Evolutionary conservation across 495 filamentous ascomycete genomes (phyloP).

Genomic region (Annulohypoxylon nitens): DNA sequence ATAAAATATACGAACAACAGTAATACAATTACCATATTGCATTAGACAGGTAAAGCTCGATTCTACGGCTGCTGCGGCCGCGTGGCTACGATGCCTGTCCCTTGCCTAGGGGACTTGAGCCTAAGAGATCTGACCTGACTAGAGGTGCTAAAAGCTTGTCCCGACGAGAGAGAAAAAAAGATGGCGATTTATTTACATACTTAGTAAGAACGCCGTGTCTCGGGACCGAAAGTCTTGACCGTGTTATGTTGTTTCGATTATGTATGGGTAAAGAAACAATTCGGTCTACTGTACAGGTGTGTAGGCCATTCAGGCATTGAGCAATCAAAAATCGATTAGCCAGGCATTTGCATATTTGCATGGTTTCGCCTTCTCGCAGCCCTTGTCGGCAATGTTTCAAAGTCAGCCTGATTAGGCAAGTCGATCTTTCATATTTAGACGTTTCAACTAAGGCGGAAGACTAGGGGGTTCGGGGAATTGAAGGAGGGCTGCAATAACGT

Average conservation of each 20-base stretch:
- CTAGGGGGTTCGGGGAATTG: constrained; percentile 51
- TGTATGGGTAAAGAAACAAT: constrained; percentile 26
- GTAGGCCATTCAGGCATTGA: neutral
- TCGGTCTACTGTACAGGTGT: neutral
- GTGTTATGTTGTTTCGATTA: constrained; percentile 29
- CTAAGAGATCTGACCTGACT: constrained; percentile 15
- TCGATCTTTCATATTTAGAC: constrained; percentile 50
- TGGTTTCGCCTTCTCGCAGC: constrained; percentile 49
- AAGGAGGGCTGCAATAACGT: constrained; percentile 51
- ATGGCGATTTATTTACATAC: constrained; percentile 23
- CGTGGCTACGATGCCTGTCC: constrained; percentile 36
- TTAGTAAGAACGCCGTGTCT: constrained; percentile 41
- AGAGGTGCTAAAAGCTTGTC: neutral
- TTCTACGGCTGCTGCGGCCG: constrained; percentile 31
- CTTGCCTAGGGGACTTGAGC: constrained; percentile 28
- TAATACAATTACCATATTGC: constrained; percentile 35
- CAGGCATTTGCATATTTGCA: constrained; percentile 18
- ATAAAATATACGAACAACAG: constrained; percentile 47
- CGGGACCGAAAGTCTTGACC: constrained; percentile 38
- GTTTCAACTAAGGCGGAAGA: constrained; percentile 51
- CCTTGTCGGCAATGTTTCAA: constrained; percentile 49
- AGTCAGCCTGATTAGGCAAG: constrained; percentile 52
- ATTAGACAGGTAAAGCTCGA: constrained; percentile 2
- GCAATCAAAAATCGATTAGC: constrained; percentile 16
- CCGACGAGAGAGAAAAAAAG: neutral